These are phyloP conservation scores for Dissophora ornata DNA, from an alignment of 192 early-diverging fungal species.

Conservation along the genomic window DNA sequence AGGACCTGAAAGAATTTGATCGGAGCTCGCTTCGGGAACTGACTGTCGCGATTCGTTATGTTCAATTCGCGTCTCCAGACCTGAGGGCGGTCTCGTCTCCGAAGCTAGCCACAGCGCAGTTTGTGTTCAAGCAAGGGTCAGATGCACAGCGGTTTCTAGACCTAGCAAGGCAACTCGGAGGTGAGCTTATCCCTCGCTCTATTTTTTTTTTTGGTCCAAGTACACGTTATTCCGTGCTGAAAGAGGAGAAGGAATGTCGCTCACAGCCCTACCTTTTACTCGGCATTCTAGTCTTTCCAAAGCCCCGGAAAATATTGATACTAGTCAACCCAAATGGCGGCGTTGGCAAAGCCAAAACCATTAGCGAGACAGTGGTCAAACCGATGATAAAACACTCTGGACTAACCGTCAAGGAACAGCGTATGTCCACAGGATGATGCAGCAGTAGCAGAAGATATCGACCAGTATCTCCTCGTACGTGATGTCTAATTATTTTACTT, in stretches of 20 bases:
- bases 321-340: conserved; percentile 47
- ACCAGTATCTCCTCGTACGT: neutral
- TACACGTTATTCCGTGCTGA: too few species aligned
- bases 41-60: conserved; percentile 9
- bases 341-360: conserved; percentile 28
- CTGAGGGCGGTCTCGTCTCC: conserved; percentile 11
- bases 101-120: neutral
- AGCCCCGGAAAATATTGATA: conserved; percentile 10
- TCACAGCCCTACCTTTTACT: too few species aligned
- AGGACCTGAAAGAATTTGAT: conserved; percentile 11
- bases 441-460: neutral
- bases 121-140: conserved; percentile 11
- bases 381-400: conserved; percentile 45
- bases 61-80: conserved; percentile 15
- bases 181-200: neutral
- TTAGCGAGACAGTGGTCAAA: conserved; percentile 28
- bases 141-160: conserved; percentile 24
- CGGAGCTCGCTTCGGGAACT: neutral
- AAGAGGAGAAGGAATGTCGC: too few species aligned
- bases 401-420: conserved; percentile 21
- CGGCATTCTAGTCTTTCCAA: conserved; percentile 49
- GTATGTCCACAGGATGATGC: conserved; percentile 5
- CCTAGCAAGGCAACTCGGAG: conserved; percentile 17
- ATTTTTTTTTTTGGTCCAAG: neutral
- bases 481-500: too few species aligned